These are phyloP conservation scores for Suillus subluteus DNA, from an alignment of 768 basidiomycete species.

Conservation along the genomic window DNA sequence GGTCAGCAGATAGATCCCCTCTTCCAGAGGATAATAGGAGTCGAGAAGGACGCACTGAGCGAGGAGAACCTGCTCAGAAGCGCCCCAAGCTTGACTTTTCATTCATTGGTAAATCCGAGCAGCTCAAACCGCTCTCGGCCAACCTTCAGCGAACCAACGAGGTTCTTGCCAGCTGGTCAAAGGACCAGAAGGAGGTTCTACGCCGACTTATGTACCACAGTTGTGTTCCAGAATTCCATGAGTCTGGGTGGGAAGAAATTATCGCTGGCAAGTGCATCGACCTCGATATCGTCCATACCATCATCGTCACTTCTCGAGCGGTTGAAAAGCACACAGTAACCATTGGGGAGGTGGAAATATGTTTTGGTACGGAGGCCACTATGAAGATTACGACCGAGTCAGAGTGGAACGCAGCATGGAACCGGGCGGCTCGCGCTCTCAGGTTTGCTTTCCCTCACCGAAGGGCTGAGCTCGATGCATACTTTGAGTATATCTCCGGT, in stretches of 20 bases:
- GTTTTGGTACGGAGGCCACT: neutral
- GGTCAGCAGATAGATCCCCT: neutral
- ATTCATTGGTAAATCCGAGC: conserved; percentile 1
- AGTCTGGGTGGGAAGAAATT: conserved; percentile 32
- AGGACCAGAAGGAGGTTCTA: neutral
- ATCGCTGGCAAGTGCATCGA: conserved; percentile 26
- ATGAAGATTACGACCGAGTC: neutral
- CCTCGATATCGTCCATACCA: conserved; percentile 31
- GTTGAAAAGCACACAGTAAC: conserved; percentile 25
- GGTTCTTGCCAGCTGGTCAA: neutral
- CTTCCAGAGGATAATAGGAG: neutral
- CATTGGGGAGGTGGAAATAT: neutral
- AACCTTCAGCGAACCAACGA: neutral
- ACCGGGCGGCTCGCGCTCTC: neutral
- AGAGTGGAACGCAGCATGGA: neutral
- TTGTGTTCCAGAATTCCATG: conserved; percentile 26
- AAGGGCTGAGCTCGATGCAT: neutral
- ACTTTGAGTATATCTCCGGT: neutral
- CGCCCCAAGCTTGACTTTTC: neutral
- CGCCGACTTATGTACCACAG: neutral
- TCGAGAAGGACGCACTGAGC: neutral
- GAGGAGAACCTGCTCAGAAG: neutral
- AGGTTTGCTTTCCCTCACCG: neutral
- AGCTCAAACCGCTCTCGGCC: neutral
- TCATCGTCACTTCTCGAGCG: conserved; percentile 15